Evolutionary conservation across 2,329 filamentous ascomycete genomes (phyloP).

Genomic region (Rutstroemia sp.): DNA sequence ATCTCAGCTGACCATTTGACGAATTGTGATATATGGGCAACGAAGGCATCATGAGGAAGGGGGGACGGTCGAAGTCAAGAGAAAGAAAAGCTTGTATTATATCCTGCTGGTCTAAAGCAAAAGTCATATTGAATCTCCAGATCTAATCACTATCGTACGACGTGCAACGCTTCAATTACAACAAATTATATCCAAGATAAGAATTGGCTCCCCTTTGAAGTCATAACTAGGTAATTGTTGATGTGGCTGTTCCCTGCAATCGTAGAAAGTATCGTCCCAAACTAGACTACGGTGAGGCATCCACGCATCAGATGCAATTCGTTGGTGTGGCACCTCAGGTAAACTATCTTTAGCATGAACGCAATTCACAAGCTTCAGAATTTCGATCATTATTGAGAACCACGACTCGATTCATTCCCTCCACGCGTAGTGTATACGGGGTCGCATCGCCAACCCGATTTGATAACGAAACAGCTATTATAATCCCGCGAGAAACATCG

Average conservation of each 20-base stretch:
- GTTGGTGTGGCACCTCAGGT: not conserved
- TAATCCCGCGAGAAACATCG: not conserved
- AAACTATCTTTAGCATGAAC: conserved; percentile 1
- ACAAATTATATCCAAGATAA: no score
- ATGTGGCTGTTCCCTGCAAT: no score
- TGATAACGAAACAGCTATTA: not conserved
- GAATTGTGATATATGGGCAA: no score
- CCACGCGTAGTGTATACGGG: not conserved
- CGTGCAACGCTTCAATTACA: no score
- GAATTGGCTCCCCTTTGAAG: no score
- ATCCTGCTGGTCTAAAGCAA: not conserved
- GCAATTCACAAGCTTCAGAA: conserved; percentile 11
- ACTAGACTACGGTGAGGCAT: conserved; percentile 11
- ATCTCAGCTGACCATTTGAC: no score
- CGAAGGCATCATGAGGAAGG: not conserved
- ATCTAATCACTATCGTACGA: no score
- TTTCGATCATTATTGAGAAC: conserved; percentile 2
- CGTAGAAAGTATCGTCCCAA: not conserved
- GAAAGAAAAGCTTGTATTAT: not conserved
- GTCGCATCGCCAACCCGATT: not conserved
- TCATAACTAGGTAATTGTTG: no score
- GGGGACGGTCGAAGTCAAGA: not conserved
- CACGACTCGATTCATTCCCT: not conserved
- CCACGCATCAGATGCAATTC: not conserved
- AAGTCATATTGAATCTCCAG: no score